A percentile compares a stretch with the other conserved stretches of the same genome.
phyloP scores from a whole-genome alignment of 2,329 filamentous ascomycete species.

The Lomentospora prolificans region DNA sequence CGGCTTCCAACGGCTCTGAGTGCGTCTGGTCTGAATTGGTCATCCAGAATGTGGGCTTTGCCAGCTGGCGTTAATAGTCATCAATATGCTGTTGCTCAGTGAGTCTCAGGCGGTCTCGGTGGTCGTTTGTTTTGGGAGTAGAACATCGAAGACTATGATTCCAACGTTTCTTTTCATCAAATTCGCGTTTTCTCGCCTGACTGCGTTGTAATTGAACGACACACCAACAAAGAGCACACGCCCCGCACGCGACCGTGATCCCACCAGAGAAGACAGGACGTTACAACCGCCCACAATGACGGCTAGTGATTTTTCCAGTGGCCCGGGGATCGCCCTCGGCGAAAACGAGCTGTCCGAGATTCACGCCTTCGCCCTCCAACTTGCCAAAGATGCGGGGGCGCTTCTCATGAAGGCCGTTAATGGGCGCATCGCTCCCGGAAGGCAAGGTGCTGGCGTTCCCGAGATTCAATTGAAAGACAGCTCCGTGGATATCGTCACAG shows the following conservation, averaged over 20 bases:
- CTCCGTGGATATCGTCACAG: conserved; percentile 67
- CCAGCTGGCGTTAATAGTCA: no score
- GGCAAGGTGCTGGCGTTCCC: conserved; percentile 21
- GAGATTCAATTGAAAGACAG: conserved; percentile 54
- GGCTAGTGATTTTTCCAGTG: neutral
- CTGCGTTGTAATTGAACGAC: no score
- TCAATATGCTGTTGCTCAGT: no score
- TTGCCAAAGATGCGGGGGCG: conserved; percentile 60
- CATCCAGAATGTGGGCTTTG: no score
- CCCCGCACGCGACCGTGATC: no score
- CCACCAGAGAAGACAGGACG: neutral
- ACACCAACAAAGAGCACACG: no score
- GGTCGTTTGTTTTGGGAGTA: no score
- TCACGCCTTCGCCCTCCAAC: conserved; percentile 56
- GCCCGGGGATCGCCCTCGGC: conserved; percentile 18
- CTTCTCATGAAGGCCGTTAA: conserved; percentile 57
- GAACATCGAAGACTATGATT: no score
- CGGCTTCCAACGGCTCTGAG: conserved; percentile 10
- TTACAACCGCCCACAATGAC: neutral
- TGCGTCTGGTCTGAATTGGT: no score
- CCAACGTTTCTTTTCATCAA: no score
- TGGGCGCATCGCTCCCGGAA: conserved; percentile 30
- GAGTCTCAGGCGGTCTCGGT: no score
- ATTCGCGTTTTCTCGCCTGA: no score
- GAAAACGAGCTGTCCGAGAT: neutral